phyloP scores from a whole-genome alignment of 768 basidiomycete species.

The Pholiota molesta region DNA sequence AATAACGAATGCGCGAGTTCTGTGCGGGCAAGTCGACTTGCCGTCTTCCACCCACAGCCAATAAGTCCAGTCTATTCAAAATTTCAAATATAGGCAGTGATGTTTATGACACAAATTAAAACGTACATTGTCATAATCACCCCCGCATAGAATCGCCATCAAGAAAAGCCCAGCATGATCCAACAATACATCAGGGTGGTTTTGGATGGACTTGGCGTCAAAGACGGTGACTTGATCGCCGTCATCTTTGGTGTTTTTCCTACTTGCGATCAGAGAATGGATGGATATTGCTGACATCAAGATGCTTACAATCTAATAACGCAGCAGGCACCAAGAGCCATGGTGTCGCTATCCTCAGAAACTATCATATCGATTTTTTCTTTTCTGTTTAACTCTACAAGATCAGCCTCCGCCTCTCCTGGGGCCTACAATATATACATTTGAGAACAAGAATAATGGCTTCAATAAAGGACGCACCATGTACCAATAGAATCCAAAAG shows the following conservation, averaged over 20 bases:
- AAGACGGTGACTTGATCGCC: conserved; percentile 10
- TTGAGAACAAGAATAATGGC: not conserved
- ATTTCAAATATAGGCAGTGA: not conserved
- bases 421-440: conserved; percentile 36
- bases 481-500: conserved; percentile 43
- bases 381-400: conserved; percentile 45
- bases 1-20: conserved; percentile 5
- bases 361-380: conserved; percentile 50
- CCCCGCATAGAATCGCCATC: conserved; percentile 17
- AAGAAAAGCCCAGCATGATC: conserved; percentile 8
- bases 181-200: not conserved
- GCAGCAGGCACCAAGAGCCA: conserved; percentile 48
- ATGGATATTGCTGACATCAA: no score
- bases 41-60: conserved; percentile 13
- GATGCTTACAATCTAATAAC: conserved; percentile 41
- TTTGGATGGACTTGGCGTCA: not conserved
- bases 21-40: not conserved
- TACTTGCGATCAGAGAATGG: no score
- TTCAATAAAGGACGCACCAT: no score
- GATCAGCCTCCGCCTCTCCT: conserved; percentile 59
- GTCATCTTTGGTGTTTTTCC: conserved; percentile 4
- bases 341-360: conserved; percentile 51
- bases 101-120: no score
- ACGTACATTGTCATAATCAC: conserved; percentile 18
- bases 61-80: conserved; percentile 7